Base-by-base conservation (phyloP, 2,329 filamentous ascomycete genomes). In the Aspergillus japonicus region DNA sequence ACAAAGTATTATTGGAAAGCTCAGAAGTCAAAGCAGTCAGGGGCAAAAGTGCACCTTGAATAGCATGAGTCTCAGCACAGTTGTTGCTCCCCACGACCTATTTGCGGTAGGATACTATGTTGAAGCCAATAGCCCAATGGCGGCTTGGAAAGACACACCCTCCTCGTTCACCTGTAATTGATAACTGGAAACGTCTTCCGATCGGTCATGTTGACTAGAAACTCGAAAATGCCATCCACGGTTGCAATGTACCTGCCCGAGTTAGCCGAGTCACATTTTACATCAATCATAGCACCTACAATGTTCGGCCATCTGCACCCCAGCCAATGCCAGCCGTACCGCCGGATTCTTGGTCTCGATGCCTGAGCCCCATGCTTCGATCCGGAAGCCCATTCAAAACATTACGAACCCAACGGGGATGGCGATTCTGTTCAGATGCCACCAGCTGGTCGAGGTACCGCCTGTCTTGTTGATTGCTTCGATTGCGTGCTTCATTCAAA, bases 291-390 rank as follows among this genome's bases (percentile, higher is more conserved):
- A 53, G 29, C 49, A 75, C 79, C 74, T 71, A 82, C 80, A 82
- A 62, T 58, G 74, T 78, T 65, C 76, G 73, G 19, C 78, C 79
- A 68, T 82, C 78, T 8, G 70, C 72, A 56, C 78, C 78, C 76
- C 79, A 82, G 8, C 79, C 79, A 54, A 82, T 70, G 21, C 80
- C 80, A 58, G 79, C 79, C 16, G 79, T 81, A 16, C 77, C 75
- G 48, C 76, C 76, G 33, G 72, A 70, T 29, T 77, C 75, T 57
- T 72, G 70, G 42, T 76, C 73, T 51, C 73, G 67, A 56, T 69
- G 64, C 23, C 67, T 66, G 58, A 70, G 63, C 6, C 68, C 68
- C 55, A 70, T 61, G 52, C 67, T 70, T 59, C 75, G 67, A 21
- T 76, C 71, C 31, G 71, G 69, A 47, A 73, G 66, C 50, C 77